A percentile compares a stretch with the other conserved stretches of the same genome.
These are phyloP conservation scores for Cornus florida DNA, from an alignment of 148 eudicot genomes.

Conservation along the genomic window DNA sequence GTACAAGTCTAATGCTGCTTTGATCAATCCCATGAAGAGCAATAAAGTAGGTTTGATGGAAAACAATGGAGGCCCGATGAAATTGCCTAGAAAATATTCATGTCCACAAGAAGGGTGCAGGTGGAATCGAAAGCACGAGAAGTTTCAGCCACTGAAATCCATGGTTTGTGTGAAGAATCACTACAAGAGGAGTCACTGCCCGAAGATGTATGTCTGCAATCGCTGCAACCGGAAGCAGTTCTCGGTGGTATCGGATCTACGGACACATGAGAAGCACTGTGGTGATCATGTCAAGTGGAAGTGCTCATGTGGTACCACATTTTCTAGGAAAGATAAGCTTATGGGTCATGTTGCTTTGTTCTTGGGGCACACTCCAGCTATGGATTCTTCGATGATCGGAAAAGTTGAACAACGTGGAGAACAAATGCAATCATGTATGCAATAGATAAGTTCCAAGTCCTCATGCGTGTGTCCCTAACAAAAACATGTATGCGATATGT, in stretches of 20 bases:
- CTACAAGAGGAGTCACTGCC: constrained; percentile 91
- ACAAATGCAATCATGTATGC: background rate
- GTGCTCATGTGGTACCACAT: constrained; percentile 89
- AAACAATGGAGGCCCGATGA: background rate
- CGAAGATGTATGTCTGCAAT: constrained; percentile 83
- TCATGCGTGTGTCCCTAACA: too few species aligned
- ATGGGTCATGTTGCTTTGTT: constrained; percentile 87
- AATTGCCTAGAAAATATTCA: constrained; percentile 53
- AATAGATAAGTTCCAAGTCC: too few species aligned
- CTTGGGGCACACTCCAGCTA: constrained; percentile 60
- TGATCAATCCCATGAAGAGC: constrained; percentile 58
- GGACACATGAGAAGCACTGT: constrained; percentile 93
- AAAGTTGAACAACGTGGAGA: constrained; percentile 1
- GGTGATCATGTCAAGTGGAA: constrained; percentile 70
- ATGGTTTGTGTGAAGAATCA: constrained; percentile 91
- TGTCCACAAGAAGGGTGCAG: constrained; percentile 88
- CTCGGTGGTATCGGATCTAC: constrained; percentile 75
- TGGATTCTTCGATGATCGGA: constrained; percentile 9
- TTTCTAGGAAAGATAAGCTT: constrained; percentile 94
- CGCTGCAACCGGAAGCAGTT: constrained; percentile 70
- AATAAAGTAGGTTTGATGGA: background rate
- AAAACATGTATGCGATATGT: too few species aligned
- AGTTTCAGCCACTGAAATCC: constrained; percentile 85
- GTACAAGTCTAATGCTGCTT: constrained; percentile 73
- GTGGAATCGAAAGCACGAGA: constrained; percentile 74